Conservation (phyloP, 1,284 basidiomycete genomes). For the Cutaneotrichosporon sp. region DNA sequence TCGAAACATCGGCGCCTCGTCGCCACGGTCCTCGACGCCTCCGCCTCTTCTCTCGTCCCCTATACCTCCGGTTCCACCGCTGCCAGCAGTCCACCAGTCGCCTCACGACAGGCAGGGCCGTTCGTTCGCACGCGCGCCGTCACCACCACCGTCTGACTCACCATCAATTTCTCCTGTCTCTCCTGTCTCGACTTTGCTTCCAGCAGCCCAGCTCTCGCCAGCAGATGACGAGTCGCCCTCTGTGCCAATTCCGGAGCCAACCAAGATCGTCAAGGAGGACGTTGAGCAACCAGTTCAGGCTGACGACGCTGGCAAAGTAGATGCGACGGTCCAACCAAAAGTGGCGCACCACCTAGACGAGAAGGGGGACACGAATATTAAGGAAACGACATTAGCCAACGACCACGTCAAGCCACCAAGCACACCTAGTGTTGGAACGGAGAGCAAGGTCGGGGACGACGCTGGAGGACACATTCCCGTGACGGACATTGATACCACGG, state of each 20-base stretch:
- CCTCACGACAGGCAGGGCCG: neutral
- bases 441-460: too few species aligned
- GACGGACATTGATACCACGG: too few species aligned
- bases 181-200: neutral
- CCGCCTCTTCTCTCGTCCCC: neutral
- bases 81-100: neutral
- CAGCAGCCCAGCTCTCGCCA: neutral
- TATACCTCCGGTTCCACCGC: neutral
- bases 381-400: too few species aligned
- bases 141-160: neutral
- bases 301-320: too few species aligned
- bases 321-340: too few species aligned
- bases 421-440: too few species aligned
- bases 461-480: too few species aligned
- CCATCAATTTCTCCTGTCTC: neutral
- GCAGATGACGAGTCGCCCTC: neutral
- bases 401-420: too few species aligned
- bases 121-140: neutral
- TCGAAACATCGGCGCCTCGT: neutral
- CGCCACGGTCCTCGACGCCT: neutral
- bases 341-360: too few species aligned
- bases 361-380: too few species aligned
- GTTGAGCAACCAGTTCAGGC: too few species aligned
- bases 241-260: slow-evolving; percentile 1
- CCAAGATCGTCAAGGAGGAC: neutral